Conservation (phyloP, 129 eudicot genomes). For the Cynara cardunculus region DNA sequence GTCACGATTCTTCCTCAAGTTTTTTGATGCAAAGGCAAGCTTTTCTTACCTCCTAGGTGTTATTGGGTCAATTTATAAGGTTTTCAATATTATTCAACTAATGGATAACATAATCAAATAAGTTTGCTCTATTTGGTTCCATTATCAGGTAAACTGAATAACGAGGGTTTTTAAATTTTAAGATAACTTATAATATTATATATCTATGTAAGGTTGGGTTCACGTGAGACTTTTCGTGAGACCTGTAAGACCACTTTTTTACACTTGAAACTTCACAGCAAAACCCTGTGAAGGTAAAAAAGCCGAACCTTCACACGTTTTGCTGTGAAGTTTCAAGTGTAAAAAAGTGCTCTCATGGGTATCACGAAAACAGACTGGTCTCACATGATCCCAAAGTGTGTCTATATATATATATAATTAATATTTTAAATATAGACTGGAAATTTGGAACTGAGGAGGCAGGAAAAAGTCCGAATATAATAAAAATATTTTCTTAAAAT, state of each 20-base stretch:
- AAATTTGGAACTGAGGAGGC: not conserved
- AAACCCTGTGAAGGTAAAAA: too few species aligned
- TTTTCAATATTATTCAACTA: not conserved
- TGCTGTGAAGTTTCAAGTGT: too few species aligned
- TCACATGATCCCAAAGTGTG: too few species aligned
- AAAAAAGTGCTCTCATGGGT: too few species aligned
- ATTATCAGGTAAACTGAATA: not conserved
- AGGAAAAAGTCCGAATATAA: not conserved
- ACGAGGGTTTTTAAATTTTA: not conserved
- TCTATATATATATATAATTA: too few species aligned
- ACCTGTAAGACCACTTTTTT: too few species aligned
- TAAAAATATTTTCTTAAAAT: too few species aligned
- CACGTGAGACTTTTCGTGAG: too few species aligned
- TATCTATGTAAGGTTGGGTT: too few species aligned
- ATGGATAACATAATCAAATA: not conserved
- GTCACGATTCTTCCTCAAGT: slow-evolving; percentile 60
- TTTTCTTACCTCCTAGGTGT: not conserved
- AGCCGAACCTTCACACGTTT: too few species aligned
- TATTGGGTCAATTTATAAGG: not conserved
- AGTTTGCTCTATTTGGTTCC: not conserved
- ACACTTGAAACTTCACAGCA: too few species aligned
- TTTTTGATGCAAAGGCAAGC: slow-evolving; percentile 70
- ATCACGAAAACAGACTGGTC: too few species aligned
- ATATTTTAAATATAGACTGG: not conserved
- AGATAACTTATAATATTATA: not conserved